Evolutionary conservation across 2,329 filamentous ascomycete genomes (phyloP), one percentile per base, ranked within the genome.

Genomic region (Dactylellina sp.): DNA sequence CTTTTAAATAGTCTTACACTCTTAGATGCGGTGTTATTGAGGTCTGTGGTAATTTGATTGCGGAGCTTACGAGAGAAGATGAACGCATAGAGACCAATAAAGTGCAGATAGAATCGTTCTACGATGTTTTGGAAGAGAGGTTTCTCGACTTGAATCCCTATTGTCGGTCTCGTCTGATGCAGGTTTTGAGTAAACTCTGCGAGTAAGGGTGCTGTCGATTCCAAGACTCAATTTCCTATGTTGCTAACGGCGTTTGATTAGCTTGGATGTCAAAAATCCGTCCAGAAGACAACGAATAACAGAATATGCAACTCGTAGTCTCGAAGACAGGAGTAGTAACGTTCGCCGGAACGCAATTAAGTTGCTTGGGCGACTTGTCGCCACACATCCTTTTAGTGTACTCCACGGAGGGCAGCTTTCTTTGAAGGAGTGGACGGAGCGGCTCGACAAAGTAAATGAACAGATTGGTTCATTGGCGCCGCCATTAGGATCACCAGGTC

Each of bases 261-360:
- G 76, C 66, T 85, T 98, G n/a, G 92, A 97, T 50, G 92, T 94
- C 76, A 98, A 98, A 80, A 97, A 96, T 78, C 92, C 93, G 39
- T 97, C 97, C 82, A 87, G 93, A 63, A 86, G 95, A 72, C 93
- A 97, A 80, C 90, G 87, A 79, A 94, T 90, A 2, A 91, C 94
- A 1, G 92, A 97, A 80, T 84, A 97, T 24, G 93, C 95, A 0
- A 89, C 91, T 65, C 88, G 91, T 77, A 98, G 94, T 81, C 84
- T 99, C 1, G 92, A 97, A 81, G 96, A 99, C 83, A 98, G 96
- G 85, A 98, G 94, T 83, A 99, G 95, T 82, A 96, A 98, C 79
- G 95, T 99, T 32, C 87, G 95, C 75, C 88, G 93, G 70, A 98
- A 98, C 80, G 93, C 95, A 1, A 95, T 99, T 80, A 98, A 97